Conservation (phyloP, 352 stramenopile species). For the Phytophthora capsici region DNA sequence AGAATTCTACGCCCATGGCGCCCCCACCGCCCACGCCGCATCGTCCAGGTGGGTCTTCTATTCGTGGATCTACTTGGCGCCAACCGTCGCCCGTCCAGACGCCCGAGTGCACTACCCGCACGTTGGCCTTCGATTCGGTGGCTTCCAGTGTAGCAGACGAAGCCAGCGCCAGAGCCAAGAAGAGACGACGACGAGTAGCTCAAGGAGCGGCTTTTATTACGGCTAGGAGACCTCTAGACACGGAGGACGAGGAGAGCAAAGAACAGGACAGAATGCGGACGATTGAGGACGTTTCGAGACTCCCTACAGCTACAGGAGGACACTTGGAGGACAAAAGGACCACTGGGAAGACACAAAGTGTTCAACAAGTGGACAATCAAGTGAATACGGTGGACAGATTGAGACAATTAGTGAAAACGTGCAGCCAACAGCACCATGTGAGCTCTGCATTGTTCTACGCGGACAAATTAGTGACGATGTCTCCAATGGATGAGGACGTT, state of each 20-base stretch:
- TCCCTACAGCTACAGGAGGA: conserved; percentile 2
- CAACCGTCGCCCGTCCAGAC: conserved; percentile 53
- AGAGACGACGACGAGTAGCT: conserved; percentile 46
- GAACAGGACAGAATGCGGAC: conserved; percentile 17
- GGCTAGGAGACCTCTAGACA: conserved; percentile 20
- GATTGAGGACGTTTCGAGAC: conserved; percentile 13
- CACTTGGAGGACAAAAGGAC: conserved; percentile 13
- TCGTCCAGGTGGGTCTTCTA: conserved; percentile 18
- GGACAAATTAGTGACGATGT: conserved; percentile 81
- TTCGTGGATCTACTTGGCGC: conserved; percentile 30
- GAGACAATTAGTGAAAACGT: conserved; percentile 52
- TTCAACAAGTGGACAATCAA: conserved; percentile 3
- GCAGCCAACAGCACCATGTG: conserved; percentile 58
- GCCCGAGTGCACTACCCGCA: conserved; percentile 49
- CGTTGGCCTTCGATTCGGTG: conserved; percentile 49
- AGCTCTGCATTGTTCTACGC: conserved; percentile 76
- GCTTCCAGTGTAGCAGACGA: conserved; percentile 36
- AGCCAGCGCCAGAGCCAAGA: conserved; percentile 33
- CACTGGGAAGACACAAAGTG: background rate
- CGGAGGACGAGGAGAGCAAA: conserved; percentile 10
- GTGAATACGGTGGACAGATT: conserved; percentile 38
- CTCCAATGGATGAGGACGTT: conserved; percentile 50
- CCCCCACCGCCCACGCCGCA: conserved; percentile 24
- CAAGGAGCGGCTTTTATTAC: conserved; percentile 40
- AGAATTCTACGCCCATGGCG: background rate